A percentile compares a stretch with the other conserved stretches of the same genome.
Evolutionary conservation across 2,329 filamentous ascomycete genomes (phyloP).

Genomic region (Aspergillus tamarii): DNA sequence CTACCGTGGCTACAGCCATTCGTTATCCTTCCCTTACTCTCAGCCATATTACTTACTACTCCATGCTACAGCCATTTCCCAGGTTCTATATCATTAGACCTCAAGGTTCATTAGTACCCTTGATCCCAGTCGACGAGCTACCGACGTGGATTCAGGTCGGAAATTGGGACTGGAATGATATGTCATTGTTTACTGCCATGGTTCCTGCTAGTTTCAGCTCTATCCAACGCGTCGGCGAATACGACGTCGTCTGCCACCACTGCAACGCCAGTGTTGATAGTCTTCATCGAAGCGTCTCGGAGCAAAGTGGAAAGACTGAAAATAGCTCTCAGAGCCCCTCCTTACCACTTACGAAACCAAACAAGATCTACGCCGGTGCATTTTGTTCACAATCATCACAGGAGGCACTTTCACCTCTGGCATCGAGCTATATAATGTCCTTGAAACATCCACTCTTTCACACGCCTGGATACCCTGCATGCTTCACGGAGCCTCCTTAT

Average conservation of each 20-base stretch:
- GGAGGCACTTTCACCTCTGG: not conserved
- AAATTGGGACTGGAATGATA: slow-evolving; percentile 26
- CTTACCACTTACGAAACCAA: not conserved
- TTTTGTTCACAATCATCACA: not conserved
- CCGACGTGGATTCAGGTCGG: slow-evolving; percentile 40
- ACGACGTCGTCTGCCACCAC: slow-evolving; percentile 37
- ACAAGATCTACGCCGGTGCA: not conserved
- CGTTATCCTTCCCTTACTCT: slow-evolving; percentile 6
- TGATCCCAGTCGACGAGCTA: slow-evolving; percentile 50
- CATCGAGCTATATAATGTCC: not conserved
- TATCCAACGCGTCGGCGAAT: slow-evolving; percentile 35
- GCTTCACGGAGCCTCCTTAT: slow-evolving; percentile 24
- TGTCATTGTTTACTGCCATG: slow-evolving; percentile 24
- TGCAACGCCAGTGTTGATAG: slow-evolving; percentile 29
- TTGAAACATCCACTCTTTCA: not conserved
- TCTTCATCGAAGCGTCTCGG: slow-evolving; percentile 29
- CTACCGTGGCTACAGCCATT: not conserved
- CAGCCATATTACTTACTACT: slow-evolving; percentile 6
- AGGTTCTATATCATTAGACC: slow-evolving; percentile 45
- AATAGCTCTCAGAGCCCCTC: not conserved
- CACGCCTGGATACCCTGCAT: not conserved
- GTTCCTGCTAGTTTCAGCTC: slow-evolving; percentile 24
- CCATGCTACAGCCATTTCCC: slow-evolving; percentile 31
- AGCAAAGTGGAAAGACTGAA: slow-evolving; percentile 16
- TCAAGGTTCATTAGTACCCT: slow-evolving; percentile 38